Evolutionary conservation across 805 yeast species (phyloP).

Genomic region (Starmerella cellae): DNA sequence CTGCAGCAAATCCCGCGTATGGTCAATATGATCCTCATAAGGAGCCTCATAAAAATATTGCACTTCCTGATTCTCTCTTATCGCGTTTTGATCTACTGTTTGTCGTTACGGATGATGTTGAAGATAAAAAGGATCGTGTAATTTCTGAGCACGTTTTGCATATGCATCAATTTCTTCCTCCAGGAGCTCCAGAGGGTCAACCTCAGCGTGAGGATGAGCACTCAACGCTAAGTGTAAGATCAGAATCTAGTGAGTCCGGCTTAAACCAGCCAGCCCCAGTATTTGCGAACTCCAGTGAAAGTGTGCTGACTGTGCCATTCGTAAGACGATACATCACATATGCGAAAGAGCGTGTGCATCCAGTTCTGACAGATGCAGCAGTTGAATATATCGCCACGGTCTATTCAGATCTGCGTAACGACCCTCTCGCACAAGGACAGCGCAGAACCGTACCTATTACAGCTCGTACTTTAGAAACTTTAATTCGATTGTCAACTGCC

Average conservation of each 20-base stretch:
- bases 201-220: conserved; percentile 71
- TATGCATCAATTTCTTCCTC: conserved; percentile 81
- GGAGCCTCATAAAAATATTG: conserved; percentile 93
- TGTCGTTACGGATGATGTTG: conserved; percentile 90
- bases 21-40: conserved; percentile 94
- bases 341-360: conserved; percentile 77
- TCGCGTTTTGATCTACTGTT: conserved; percentile 94
- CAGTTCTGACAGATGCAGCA: conserved; percentile 65
- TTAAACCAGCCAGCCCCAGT: conserved; percentile 31
- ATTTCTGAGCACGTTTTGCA: conserved; percentile 89
- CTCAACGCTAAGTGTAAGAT: conserved; percentile 69
- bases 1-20: conserved; percentile 95
- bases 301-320: conserved; percentile 65
- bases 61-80: conserved; percentile 86
- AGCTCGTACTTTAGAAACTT: conserved; percentile 93
- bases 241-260: conserved; percentile 29
- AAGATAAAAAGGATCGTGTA: conserved; percentile 68
- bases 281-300: conserved; percentile 35
- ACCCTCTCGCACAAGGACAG: conserved; percentile 34
- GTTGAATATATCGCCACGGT: conserved; percentile 66
- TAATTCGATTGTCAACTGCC: conserved; percentile 88
- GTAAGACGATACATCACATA: conserved; percentile 86
- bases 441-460: conserved; percentile 82
- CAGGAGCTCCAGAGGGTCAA: conserved; percentile 82
- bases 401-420: conserved; percentile 72